phyloP scores from a whole-genome alignment of 768 basidiomycete genomes.

The Phylloporus sp. region DNA sequence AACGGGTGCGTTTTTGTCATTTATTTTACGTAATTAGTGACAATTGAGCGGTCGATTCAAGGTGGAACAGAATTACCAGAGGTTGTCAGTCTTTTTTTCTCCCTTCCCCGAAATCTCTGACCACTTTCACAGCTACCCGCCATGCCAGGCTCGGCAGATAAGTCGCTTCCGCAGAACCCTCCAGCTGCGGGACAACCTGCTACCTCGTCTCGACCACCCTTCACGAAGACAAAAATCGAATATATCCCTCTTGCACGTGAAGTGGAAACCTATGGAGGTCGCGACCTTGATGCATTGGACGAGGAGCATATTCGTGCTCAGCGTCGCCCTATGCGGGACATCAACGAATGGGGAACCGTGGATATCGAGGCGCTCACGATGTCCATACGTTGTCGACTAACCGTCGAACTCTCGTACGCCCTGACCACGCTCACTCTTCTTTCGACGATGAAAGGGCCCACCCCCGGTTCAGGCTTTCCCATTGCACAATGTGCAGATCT shows the following conservation, averaged over 20 bases:
- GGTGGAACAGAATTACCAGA: constrained; percentile 47
- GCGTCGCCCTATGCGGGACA: constrained; percentile 59
- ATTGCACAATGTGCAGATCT: constrained; percentile 75
- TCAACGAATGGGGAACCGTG: constrained; percentile 83
- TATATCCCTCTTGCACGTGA: constrained; percentile 81
- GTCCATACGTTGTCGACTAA: constrained; percentile 82
- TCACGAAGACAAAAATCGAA: constrained; percentile 78
- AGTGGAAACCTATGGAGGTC: constrained; percentile 73
- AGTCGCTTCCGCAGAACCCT: constrained; percentile 15
- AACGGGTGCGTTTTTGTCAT: constrained; percentile 51
- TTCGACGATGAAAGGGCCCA: constrained; percentile 68
- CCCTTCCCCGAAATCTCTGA: constrained; percentile 13
- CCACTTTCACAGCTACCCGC: constrained; percentile 13
- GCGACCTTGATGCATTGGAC: constrained; percentile 68
- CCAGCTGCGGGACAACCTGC: constrained; percentile 30
- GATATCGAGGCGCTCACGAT: constrained; percentile 94
- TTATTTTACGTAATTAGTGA: constrained; percentile 24
- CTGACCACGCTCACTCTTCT: constrained; percentile 83
- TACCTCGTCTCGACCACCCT: constrained; percentile 36
- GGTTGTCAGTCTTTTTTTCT: constrained; percentile 36
- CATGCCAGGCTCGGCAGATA: constrained; percentile 18
- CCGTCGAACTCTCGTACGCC: constrained; percentile 84
- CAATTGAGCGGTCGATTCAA: constrained; percentile 21
- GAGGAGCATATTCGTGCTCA: constrained; percentile 52
- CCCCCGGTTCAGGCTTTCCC: constrained; percentile 60